Evolutionary conservation across 2,329 filamentous ascomycete species (phyloP).

Genomic region (Ophiostoma australiae): DNA sequence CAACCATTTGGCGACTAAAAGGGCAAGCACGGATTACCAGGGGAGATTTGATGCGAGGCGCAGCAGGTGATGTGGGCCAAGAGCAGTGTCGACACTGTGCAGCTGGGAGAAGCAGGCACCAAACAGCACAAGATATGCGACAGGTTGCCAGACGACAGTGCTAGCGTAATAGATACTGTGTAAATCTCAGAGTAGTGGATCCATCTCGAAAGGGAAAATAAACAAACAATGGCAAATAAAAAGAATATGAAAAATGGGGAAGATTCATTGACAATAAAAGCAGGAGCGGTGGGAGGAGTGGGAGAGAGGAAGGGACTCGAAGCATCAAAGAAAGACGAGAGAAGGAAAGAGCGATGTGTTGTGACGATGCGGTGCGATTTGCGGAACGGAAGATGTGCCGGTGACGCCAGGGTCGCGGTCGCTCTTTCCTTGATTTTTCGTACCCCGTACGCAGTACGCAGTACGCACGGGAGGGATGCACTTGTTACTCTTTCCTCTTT

Average conservation of each 20-base stretch:
- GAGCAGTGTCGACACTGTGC: conserved; percentile 1
- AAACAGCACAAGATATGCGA: neutral
- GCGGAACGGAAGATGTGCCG: neutral
- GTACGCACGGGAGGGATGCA: neutral
- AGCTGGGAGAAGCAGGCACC: neutral
- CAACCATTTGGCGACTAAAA: conserved; percentile 13
- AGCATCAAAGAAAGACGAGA: neutral
- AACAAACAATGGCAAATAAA: neutral
- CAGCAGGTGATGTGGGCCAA: conserved; percentile 20
- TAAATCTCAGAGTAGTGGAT: conserved; percentile 9
- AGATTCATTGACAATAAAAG: conserved; percentile 7
- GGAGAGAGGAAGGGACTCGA: neutral
- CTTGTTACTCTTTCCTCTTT: neutral
- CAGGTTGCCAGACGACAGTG: neutral
- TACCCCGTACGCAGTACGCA: neutral
- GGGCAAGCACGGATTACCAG: conserved; percentile 20
- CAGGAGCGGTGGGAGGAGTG: neutral
- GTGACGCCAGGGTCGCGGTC: neutral
- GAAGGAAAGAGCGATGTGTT: neutral
- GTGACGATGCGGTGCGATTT: neutral
- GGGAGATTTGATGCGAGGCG: conserved; percentile 29
- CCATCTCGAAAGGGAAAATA: neutral
- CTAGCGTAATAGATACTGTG: neutral
- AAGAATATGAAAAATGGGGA: neutral
- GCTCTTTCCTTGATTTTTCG: neutral